Percentiles rank a stretch among this genome's conserved stretches.
phyloP scores from a whole-genome alignment of 495 filamentous ascomycete genomes.

The Niebla homalea region DNA sequence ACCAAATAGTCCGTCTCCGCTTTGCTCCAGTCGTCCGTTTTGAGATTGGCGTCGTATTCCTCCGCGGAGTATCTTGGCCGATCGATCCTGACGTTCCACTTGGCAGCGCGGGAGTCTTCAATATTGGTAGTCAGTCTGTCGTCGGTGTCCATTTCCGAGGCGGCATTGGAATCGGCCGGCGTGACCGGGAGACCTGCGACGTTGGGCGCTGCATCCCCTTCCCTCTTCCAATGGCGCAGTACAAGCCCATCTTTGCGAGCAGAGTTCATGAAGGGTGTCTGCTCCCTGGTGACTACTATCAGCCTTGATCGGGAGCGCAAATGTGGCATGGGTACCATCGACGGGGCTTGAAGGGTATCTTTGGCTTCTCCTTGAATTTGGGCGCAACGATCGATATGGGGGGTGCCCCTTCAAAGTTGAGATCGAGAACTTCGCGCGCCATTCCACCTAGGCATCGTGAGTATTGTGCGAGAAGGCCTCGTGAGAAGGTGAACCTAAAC shows the following conservation, averaged over 20 bases:
- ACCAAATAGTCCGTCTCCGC: constrained; percentile 90
- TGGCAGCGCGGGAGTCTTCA: constrained; percentile 46
- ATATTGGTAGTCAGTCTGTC: constrained; percentile 28
- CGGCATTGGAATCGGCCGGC: constrained; percentile 27
- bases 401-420: constrained; percentile 54
- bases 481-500: constrained; percentile 46
- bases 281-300: constrained; percentile 24
- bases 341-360: constrained; percentile 42
- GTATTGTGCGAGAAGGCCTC: constrained; percentile 30
- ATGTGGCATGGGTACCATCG: constrained; percentile 33
- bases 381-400: constrained; percentile 51
- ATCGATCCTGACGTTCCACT: constrained; percentile 68
- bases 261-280: constrained; percentile 44
- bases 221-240: constrained; percentile 44
- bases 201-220: constrained; percentile 9
- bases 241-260: constrained; percentile 43
- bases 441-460: constrained; percentile 54
- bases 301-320: constrained; percentile 2
- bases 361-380: constrained; percentile 51
- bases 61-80: constrained; percentile 71
- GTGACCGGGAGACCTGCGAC: constrained; percentile 14
- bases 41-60: constrained; percentile 66
- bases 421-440: constrained; percentile 49
- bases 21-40: constrained; percentile 66
- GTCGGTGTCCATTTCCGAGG: constrained; percentile 31